phyloP scores from a whole-genome alignment of 192 early-diverging fungal genomes.

The Entomortierella chlamydospora region DNA sequence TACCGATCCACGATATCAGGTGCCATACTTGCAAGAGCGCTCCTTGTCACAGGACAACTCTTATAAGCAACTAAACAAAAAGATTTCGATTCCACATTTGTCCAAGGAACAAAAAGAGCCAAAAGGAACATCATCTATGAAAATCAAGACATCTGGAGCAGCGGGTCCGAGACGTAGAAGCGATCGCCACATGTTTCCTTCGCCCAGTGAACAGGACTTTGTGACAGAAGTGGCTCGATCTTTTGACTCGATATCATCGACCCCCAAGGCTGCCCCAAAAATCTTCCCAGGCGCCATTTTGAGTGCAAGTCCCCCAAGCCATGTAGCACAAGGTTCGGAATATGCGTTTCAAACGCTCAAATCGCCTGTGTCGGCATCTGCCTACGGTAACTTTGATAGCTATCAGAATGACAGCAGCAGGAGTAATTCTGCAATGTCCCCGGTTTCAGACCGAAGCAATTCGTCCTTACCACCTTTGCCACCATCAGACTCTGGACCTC shows the following conservation, averaged over 20 bases:
- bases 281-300: not conserved
- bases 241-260: conserved; percentile 29
- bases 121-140: conserved; percentile 1
- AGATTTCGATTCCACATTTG: conserved; percentile 11
- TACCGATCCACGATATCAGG: conserved; percentile 19
- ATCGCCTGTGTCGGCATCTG: not conserved
- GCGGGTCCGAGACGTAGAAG: conserved; percentile 19
- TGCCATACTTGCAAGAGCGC: conserved; percentile 32
- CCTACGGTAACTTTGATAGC: not conserved
- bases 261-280: conserved; percentile 3
- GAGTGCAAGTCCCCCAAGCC: conserved; percentile 28
- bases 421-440: not conserved
- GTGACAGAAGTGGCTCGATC: conserved; percentile 16
- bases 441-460: not conserved
- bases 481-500: not conserved
- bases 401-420: not conserved
- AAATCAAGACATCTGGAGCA: conserved; percentile 11
- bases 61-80: conserved; percentile 21
- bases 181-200: conserved; percentile 21
- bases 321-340: conserved; percentile 21
- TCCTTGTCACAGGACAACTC: conserved; percentile 21
- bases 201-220: conserved; percentile 34
- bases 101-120: conserved; percentile 9
- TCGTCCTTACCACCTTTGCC: conserved; percentile 16
- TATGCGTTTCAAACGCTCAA: conserved; percentile 30